phyloP scores from a whole-genome alignment of 2,329 filamentous ascomycete genomes.

The Colletotrichum zoysiae region DNA sequence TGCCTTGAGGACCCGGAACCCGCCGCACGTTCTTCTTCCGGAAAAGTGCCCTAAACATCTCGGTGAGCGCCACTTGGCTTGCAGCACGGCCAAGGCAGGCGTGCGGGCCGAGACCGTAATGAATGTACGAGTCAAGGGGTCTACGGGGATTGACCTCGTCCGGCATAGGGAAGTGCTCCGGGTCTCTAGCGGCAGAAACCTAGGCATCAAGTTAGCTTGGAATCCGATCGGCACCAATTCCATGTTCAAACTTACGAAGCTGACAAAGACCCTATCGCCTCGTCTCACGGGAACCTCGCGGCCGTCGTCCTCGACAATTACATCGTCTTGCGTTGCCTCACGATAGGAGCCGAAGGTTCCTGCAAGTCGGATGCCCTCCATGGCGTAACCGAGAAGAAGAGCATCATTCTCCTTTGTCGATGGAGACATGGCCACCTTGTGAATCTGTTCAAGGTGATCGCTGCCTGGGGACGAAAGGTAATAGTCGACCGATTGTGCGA shows the following conservation, averaged over 20 bases:
- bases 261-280: conserved; percentile 73
- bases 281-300: conserved; percentile 63
- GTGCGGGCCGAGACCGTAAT: conserved; percentile 73
- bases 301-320: conserved; percentile 65
- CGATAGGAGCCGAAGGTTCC: conserved; percentile 73
- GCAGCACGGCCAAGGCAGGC: conserved; percentile 72
- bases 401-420: conserved; percentile 70
- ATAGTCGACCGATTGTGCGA: conserved; percentile 80
- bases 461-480: conserved; percentile 72
- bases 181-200: conserved; percentile 66
- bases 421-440: conserved; percentile 68
- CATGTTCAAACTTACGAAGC: conserved; percentile 62
- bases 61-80: conserved; percentile 71
- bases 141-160: conserved; percentile 72
- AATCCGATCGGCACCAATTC: not conserved
- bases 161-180: conserved; percentile 71
- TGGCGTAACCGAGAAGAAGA: conserved; percentile 74
- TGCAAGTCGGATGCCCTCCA: conserved; percentile 79
- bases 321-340: conserved; percentile 60
- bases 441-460: conserved; percentile 70
- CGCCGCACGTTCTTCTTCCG: conserved; percentile 70
- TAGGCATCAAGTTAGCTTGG: conserved; percentile 35
- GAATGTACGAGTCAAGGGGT: conserved; percentile 73
- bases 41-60: conserved; percentile 77
- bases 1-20: conserved; percentile 73